phyloP scores from a whole-genome alignment of 2,329 filamentous ascomycete species.

The Trichoderma oligosporum region DNA sequence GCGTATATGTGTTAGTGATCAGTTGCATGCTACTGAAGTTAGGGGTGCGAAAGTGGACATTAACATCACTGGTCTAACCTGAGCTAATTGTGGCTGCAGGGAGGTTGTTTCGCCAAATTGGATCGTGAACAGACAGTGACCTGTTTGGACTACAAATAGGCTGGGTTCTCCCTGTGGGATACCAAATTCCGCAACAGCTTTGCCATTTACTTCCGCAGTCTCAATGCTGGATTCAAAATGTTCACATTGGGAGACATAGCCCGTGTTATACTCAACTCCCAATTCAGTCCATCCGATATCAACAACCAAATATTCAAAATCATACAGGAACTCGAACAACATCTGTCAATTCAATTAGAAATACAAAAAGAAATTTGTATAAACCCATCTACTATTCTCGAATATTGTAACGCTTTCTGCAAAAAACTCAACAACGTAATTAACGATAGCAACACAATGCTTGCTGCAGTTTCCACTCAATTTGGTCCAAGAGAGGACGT shows the following conservation, averaged over 20 bases:
- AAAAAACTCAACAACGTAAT: neutral
- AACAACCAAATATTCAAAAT: neutral
- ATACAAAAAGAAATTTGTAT: neutral
- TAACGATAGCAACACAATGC: neutral
- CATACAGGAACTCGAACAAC: neutral
- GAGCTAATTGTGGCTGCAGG: neutral
- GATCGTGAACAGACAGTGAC: neutral
- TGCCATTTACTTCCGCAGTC: neutral
- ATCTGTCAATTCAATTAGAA: neutral
- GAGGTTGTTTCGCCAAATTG: neutral
- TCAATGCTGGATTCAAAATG: neutral
- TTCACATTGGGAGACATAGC: neutral
- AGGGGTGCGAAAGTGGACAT: neutral
- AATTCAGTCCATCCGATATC: neutral
- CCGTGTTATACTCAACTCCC: neutral
- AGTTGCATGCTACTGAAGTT: neutral
- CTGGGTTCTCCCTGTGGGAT: neutral
- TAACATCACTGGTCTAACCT: neutral
- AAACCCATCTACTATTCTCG: neutral
- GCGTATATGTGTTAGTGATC: neutral
- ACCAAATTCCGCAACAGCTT: neutral
- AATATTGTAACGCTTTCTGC: neutral
- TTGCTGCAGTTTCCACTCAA: neutral
- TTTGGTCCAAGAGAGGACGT: neutral
- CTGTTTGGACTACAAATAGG: neutral